Conservation (phyloP, 208 protist genomes). For the Leishmania gerbilli region DNA sequence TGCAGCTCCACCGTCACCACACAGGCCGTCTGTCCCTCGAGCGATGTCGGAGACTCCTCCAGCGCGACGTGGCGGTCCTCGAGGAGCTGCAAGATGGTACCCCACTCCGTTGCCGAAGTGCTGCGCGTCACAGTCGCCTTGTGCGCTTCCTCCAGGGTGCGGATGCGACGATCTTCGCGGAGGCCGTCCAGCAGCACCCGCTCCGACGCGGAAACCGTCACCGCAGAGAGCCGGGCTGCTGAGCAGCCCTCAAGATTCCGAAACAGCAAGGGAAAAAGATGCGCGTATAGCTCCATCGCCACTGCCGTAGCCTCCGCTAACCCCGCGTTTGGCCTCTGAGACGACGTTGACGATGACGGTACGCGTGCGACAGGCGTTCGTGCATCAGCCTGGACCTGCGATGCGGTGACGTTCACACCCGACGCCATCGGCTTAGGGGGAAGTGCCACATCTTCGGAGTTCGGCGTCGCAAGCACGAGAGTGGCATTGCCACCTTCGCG, state of each 20-base stretch:
- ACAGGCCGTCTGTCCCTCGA: conserved; percentile 55
- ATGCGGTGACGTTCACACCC: not conserved
- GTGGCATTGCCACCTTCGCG: conserved; percentile 42
- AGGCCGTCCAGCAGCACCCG: conserved; percentile 57
- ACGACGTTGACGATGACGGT: not conserved
- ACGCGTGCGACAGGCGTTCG: not conserved
- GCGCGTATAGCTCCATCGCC: conserved; percentile 51
- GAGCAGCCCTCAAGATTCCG: conserved; percentile 35
- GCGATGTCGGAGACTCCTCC: conserved; percentile 18
- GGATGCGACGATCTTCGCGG: conserved; percentile 34
- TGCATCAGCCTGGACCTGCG: not conserved
- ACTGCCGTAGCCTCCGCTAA: conserved; percentile 32
- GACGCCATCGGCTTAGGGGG: not conserved
- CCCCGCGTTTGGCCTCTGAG: not conserved
- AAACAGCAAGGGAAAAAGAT: conserved; percentile 66
- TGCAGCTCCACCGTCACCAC: conserved; percentile 64
- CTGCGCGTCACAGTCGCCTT: conserved; percentile 26
- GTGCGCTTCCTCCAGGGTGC: conserved; percentile 33
- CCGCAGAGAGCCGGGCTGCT: conserved; percentile 41
- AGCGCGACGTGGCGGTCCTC: conserved; percentile 47
- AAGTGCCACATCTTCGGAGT: conserved; percentile 22
- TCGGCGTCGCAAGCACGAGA: conserved; percentile 54
- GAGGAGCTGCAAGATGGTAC: conserved; percentile 42
- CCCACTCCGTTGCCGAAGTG: conserved; percentile 52
- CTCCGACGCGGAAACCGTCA: conserved; percentile 52